Evolutionary conservation across 345 rosid genomes (phyloP).

Genomic region (Cardamine resedifolia): DNA sequence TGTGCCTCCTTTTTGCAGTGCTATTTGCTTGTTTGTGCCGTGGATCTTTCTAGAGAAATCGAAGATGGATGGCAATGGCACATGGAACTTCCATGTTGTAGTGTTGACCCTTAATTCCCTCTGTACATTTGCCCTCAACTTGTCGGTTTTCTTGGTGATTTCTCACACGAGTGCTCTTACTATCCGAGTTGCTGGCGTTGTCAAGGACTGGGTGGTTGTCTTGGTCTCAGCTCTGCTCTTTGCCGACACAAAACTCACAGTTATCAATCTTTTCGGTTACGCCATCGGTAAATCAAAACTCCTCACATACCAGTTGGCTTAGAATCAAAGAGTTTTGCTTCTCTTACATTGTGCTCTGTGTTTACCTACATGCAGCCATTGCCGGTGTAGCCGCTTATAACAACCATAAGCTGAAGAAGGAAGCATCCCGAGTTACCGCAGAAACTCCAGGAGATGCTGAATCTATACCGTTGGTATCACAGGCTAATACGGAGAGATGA

Average conservation of each 20-base stretch:
- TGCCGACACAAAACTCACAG: conserved; percentile 88
- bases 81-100: conserved; percentile 68
- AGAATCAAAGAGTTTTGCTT: background rate
- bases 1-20: conserved; percentile 53
- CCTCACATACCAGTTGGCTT: background rate
- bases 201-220: conserved; percentile 99
- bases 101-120: conserved; percentile 75
- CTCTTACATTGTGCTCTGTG: background rate
- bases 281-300: conserved; percentile 63
- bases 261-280: conserved; percentile 83
- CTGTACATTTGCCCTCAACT: conserved; percentile 95
- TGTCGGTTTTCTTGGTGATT: conserved; percentile 93
- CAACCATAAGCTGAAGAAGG: conserved; percentile 82
- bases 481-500: conserved; percentile 40
- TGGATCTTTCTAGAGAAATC: conserved; percentile 96
- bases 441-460: conserved; percentile 44
- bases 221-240: conserved; percentile 85
- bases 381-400: conserved; percentile 97
- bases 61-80: conserved; percentile 76
- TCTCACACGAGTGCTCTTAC: conserved; percentile 98
- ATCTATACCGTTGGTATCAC: conserved; percentile 45
- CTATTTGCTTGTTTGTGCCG: conserved; percentile 81
- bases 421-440: conserved; percentile 52
- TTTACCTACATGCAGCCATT: conserved; percentile 55
- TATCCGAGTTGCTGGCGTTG: conserved; percentile 98